Base-by-base conservation (phyloP, 2,329 filamentous ascomycete genomes). In the Cladosporium austrohemisphaericum region DNA sequence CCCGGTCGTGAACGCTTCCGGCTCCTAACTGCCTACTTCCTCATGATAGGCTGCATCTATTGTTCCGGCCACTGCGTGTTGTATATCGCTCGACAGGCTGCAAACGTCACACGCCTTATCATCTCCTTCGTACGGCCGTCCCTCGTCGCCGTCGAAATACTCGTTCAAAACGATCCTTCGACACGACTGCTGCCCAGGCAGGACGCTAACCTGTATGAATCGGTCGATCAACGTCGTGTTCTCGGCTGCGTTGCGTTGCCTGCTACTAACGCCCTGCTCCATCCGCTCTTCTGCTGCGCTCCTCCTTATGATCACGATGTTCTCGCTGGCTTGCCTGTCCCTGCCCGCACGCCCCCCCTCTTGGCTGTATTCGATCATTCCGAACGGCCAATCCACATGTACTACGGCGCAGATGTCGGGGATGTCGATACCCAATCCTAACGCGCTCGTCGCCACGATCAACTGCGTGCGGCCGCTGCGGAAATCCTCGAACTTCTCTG, bases 361-460 rank as follows among this genome's bases (percentile, higher is more conserved):
- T 40, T 62, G 47, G 13, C 60, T 51, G 5, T 54, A 57, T 38
- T 50, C 52, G 45, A 56, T 54, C 52, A 55, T 32, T 13, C 25
- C 45, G 20, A 52, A 38, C 29, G 54, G 51, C 23, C 41, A 38
- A 25, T 41, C 52, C 28, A 54, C 23, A 46, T 50, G 48, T 14
- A 54, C 16, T 19, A 54, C 52, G 26, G 41, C 50, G 26, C 52
- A 31, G 35, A 61, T 56, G 8, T 44, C 47, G 19, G 35, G 18
- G 29, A 50, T 57, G 44, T 61, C 46, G 14, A 62, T 52, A 3
- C 52, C 48, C 11, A 46, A 58, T 3, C 51, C 50, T 22, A 61
- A 45, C 19, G 55, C 52, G 11, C 44, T 56, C 13, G 49, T 62
- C 32, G 56, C 59, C 11, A 61, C 36, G 9, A 61, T 59, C 58